Evolutionary conservation across 2,329 filamentous ascomycete species (phyloP).

Genomic region (Ophiosphaerella herpotricha): DNA sequence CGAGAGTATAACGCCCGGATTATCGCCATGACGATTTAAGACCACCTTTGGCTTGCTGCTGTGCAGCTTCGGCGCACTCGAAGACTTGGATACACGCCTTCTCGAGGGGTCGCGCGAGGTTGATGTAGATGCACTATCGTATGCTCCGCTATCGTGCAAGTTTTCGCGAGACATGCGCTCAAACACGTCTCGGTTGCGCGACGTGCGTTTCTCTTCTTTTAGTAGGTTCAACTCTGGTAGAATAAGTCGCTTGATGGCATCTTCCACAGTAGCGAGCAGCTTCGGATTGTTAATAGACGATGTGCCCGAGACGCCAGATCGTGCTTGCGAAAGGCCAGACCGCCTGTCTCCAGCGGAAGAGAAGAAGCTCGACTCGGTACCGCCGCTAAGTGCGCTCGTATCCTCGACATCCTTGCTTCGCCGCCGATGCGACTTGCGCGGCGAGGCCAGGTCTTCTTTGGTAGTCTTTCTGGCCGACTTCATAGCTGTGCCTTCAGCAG

Average conservation of each 20-base stretch:
- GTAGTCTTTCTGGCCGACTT: slow-evolving; percentile 26
- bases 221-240: slow-evolving; percentile 89
- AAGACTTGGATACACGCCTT: slow-evolving; percentile 63
- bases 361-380: slow-evolving; percentile 65
- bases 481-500: slow-evolving; percentile 48
- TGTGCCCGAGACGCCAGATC: slow-evolving; percentile 57
- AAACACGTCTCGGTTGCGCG: slow-evolving; percentile 71
- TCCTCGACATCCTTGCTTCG: slow-evolving; percentile 54
- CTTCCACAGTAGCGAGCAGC: slow-evolving; percentile 87
- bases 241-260: slow-evolving; percentile 87
- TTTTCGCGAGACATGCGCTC: slow-evolving; percentile 55
- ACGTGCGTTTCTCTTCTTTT: slow-evolving; percentile 85
- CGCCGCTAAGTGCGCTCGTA: slow-evolving; percentile 41
- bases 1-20: slow-evolving; percentile 62
- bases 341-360: slow-evolving; percentile 63
- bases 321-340: slow-evolving; percentile 60
- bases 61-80: slow-evolving; percentile 63
- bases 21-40: slow-evolving; percentile 61
- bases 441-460: slow-evolving; percentile 36
- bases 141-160: slow-evolving; percentile 36
- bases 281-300: slow-evolving; percentile 92
- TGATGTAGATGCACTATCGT: slow-evolving; percentile 62
- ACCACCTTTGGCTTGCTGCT: slow-evolving; percentile 63
- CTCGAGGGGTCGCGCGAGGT: slow-evolving; percentile 55
- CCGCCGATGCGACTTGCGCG: slow-evolving; percentile 41